Percentiles rank a stretch among this genome's conserved stretches.
These are phyloP conservation scores for Amylostereum areolatum DNA, from an alignment of 1,284 basidiomycete species.

Conservation along the genomic window DNA sequence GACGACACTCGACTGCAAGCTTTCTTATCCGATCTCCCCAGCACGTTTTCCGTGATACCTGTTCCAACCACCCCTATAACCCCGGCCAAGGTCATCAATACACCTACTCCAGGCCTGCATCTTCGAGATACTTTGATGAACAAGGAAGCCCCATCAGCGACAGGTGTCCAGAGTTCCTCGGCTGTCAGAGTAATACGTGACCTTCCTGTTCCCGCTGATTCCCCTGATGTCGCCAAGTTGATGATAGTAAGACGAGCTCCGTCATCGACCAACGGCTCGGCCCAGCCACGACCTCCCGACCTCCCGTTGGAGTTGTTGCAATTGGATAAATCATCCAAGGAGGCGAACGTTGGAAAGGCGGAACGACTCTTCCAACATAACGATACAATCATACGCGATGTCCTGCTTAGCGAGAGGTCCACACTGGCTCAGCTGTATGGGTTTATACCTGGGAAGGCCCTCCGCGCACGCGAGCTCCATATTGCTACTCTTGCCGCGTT, in stretches of 20 bases:
- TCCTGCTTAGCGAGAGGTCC: constrained; percentile 58
- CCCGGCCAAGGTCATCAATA: no score
- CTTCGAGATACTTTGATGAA: no score
- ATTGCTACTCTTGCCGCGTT: constrained; percentile 47
- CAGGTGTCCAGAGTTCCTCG: no score
- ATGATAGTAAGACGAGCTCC: no score
- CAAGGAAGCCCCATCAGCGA: no score
- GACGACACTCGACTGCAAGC: constrained; percentile 42
- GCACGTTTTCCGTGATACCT: no score
- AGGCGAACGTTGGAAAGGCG: constrained; percentile 35
- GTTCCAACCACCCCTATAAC: no score
- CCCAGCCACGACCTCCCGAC: constrained; percentile 14
- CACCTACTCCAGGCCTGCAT: no score
- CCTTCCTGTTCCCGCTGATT: no score
- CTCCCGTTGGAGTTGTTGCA: constrained; percentile 36
- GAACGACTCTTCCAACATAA: constrained; percentile 46
- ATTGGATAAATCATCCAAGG: constrained; percentile 31
- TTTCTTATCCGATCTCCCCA: constrained; percentile 44
- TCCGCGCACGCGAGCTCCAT: constrained; percentile 60
- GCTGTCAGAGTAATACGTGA: no score
- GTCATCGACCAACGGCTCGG: no score
- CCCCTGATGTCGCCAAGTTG: no score
- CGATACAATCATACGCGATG: constrained; percentile 47
- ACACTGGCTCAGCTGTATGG: constrained; percentile 66
- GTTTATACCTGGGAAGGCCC: constrained; percentile 56